These are phyloP conservation scores for Pythium chondricola DNA, from an alignment of 352 stramenopile species.

Conservation along the genomic window DNA sequence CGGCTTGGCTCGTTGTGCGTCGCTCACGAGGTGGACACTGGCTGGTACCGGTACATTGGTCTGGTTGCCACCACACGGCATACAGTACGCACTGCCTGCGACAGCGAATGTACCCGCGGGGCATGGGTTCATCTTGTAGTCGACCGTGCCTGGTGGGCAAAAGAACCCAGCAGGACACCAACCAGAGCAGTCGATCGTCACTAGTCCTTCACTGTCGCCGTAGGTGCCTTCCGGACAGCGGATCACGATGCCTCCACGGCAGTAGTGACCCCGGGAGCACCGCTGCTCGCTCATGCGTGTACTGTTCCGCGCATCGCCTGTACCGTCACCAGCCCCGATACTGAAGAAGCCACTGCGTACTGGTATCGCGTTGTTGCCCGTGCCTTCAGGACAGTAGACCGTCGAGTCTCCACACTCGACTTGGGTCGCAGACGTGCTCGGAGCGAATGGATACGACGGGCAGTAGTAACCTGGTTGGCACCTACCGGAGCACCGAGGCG, in stretches of 20 bases:
- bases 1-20: not conserved
- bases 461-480: slow-evolving; percentile 69
- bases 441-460: slow-evolving; percentile 41
- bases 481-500: slow-evolving; percentile 41
- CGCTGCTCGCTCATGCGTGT: slow-evolving; percentile 41
- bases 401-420: slow-evolving; percentile 40
- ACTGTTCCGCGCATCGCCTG: slow-evolving; percentile 34
- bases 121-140: slow-evolving; percentile 39
- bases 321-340: slow-evolving; percentile 30
- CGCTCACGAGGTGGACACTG: slow-evolving; percentile 1
- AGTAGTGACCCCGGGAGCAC: slow-evolving; percentile 68
- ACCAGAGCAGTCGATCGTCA: slow-evolving; percentile 38
- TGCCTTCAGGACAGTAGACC: slow-evolving; percentile 55
- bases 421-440: slow-evolving; percentile 37
- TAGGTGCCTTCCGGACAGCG: slow-evolving; percentile 66
- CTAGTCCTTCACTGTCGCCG: slow-evolving; percentile 42
- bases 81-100: slow-evolving; percentile 35
- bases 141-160: slow-evolving; percentile 49
- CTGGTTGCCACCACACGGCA: slow-evolving; percentile 22
- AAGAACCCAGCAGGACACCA: slow-evolving; percentile 66
- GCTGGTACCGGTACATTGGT: not conserved
- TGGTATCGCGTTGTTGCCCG: slow-evolving; percentile 33
- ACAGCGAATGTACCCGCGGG: slow-evolving; percentile 35
- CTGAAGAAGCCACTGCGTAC: slow-evolving; percentile 51
- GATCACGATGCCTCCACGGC: slow-evolving; percentile 55